Base-by-base conservation (phyloP, 176 grass and related monocot species). In the Alopecurus myosuroides region DNA sequence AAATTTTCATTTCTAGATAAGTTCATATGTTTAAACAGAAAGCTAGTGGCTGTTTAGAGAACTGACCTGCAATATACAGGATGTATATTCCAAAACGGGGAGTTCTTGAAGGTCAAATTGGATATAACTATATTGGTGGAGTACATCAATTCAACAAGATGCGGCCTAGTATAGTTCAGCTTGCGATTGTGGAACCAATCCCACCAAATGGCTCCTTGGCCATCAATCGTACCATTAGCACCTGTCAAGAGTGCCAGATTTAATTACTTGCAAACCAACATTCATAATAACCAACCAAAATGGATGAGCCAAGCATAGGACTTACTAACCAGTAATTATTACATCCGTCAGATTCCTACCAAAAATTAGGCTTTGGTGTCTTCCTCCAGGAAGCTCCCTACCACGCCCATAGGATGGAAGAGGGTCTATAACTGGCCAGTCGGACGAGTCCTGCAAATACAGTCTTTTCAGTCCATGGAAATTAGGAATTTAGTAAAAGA, bases 11-110 rank as follows among this genome's bases (percentile, higher is more conserved):
- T 85, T 80, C 69, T 62, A 51, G 77, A 84, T 80, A 56, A 88
- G 90, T 88, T 83, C 4, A 74, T 77, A 94, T 33, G 52, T 41
- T 31, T 85, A 49, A 92, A 86, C 20, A 86, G 53, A 81, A 79
- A 75, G 12, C 58, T 34, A 91, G 64, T 87, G 37, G 34, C 40
- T 52, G 90, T 56, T 55, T 81, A 60, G 77, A 77, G 78, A 48
- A 87, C 81, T 74, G 87, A 99, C 97, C 97, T 94, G 83, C 93
- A 96, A 71, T 99, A 99, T 61, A 99, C 89, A 61, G 97, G 97
- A 85, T 96, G 97, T 78, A 99, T 96, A 72, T 94, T 91, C 93
- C 93, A 99, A 82, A 96, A 99, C 3, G 97, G 91, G 10, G 97
- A 99, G 65, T 94, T 91, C 41, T 84, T 88, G 78, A 99, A 96